Evolutionary conservation across 768 basidiomycete genomes (phyloP), one percentile per base, ranked within the genome.

Genomic region (Boletus tomentosulus): DNA sequence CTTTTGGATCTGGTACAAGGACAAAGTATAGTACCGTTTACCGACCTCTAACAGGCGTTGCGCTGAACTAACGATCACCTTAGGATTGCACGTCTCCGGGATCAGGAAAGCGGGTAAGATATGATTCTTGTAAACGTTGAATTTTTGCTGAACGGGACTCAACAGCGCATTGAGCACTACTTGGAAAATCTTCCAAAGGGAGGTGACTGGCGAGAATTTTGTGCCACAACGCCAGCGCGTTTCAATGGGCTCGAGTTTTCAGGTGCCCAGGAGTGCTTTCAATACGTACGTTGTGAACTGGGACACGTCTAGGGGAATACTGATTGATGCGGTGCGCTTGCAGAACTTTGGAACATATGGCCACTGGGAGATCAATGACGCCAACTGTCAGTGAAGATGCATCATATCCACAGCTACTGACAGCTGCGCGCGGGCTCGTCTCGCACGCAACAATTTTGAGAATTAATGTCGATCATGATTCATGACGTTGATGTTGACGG

Each of bases 131-230:
- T 22, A 7, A 22, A 9, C 6, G 0, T 24, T 24, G 6, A 3
- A 41, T 13, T 27, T 15, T 27, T 54, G 10, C 34, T 33, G 11
- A 35, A 19, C 8, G 2, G 12, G 19, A n/a, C 9, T 3, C 15
- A 1, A 1, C 46, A 72, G 68, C 62, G 60, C 27, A 62, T 70
- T 48, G 67, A 71, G 22, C 63, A 67, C 2, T 66, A 58, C 42
- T 46, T 72, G 8, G 61, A 64, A n/a, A 64, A 67, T 15, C 59
- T 72, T 15, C 68, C 64, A 7, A 3, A 6, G 7, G 66, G 68
- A 6, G 48, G 60, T 15, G 63, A 66, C 25, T 72, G 70, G 69
- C 56, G 58, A 10, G 60, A 64, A 45, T 66, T 72, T 45, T 72
- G 71, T 46, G 65, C 71, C 13, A 70, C 69, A 7, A 72, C 70